These are phyloP conservation scores for Arthonia radiata DNA, from an alignment of 495 filamentous ascomycete genomes.

Conservation along the genomic window DNA sequence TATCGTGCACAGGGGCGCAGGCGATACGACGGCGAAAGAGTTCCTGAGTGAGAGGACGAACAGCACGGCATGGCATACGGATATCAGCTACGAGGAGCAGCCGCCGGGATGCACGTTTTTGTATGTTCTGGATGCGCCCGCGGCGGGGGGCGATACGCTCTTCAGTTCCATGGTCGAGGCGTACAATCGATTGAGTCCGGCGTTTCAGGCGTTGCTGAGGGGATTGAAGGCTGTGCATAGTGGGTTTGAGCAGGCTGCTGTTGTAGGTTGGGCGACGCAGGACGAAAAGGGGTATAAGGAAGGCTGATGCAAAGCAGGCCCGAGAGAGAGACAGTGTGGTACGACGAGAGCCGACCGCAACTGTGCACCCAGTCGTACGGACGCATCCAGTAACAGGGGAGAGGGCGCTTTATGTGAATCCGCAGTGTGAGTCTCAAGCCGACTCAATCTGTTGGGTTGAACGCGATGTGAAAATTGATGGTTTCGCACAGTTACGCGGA, in stretches of 20 bases:
- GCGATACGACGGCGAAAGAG: constrained; percentile 27
- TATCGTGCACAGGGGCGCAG: constrained; percentile 48
- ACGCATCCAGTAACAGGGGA: constrained; percentile 67
- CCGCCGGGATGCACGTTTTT: constrained; percentile 72
- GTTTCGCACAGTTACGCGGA: constrained; percentile 29
- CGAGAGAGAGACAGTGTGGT: constrained; percentile 30
- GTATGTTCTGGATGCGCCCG: constrained; percentile 53
- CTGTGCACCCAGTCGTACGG: constrained; percentile 50
- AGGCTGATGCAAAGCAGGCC: constrained; percentile 26
- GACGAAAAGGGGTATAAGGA: too few species aligned
- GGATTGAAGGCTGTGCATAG: constrained; percentile 57
- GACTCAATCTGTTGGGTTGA: constrained; percentile 1
- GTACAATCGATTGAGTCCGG: constrained; percentile 49
- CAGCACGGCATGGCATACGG: constrained; percentile 58
- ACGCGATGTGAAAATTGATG: constrained; percentile 1
- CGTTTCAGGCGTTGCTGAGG: constrained; percentile 46
- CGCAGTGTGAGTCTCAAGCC: constrained; percentile 38
- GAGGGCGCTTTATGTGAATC: constrained; percentile 70
- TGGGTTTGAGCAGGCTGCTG: constrained; percentile 49
- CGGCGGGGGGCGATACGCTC: constrained; percentile 53
- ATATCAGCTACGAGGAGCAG: constrained; percentile 62
- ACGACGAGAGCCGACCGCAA: constrained; percentile 30
- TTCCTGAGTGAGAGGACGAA: constrained; percentile 40
- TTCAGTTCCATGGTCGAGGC: constrained; percentile 52
- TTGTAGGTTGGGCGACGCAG: too few species aligned